phyloP scores from a whole-genome alignment of 1,284 basidiomycete species.

The Moniliella sp. region DNA sequence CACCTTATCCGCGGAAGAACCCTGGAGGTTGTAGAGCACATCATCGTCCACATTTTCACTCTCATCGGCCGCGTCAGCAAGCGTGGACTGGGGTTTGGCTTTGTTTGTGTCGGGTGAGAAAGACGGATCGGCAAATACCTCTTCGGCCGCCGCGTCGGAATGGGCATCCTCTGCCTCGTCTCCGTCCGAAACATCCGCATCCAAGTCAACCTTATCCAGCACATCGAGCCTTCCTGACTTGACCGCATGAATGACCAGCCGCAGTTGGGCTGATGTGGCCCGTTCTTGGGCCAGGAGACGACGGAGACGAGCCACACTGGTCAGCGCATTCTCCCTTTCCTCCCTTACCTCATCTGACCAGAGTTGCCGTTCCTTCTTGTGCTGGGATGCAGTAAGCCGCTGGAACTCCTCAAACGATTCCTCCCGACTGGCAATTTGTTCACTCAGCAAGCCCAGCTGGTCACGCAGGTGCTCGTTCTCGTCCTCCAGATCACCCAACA shows the following conservation, averaged over 20 bases:
- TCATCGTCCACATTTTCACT: not conserved
- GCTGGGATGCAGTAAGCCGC: constrained; percentile 1
- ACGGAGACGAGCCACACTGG: not conserved
- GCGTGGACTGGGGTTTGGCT: not conserved
- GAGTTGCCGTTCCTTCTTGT: constrained; percentile 1
- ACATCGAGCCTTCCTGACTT: not conserved
- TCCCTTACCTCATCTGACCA: constrained; percentile 3
- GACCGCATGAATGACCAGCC: constrained; percentile 1
- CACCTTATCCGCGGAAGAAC: too few relatives aligned
- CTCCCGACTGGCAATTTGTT: constrained; percentile 7
- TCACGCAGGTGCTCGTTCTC: constrained; percentile 8
- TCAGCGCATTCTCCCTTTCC: constrained; percentile 1
- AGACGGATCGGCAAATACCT: too few relatives aligned
- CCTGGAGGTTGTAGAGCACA: not conserved
- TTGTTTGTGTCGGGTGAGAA: too few relatives aligned
- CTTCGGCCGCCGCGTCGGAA: too few relatives aligned
- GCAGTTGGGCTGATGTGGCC: constrained; percentile 3
- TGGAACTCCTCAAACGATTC: constrained; percentile 5
- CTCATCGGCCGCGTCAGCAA: not conserved
- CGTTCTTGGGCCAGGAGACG: constrained; percentile 4
- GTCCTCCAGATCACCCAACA: constrained; percentile 8
- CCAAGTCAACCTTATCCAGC: not conserved
- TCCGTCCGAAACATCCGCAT: not conserved
- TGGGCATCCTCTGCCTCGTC: not conserved
- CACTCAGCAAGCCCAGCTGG: constrained; percentile 6